Base-by-base conservation (phyloP, 306 rosid genomes). In the Urtica urens region DNA sequence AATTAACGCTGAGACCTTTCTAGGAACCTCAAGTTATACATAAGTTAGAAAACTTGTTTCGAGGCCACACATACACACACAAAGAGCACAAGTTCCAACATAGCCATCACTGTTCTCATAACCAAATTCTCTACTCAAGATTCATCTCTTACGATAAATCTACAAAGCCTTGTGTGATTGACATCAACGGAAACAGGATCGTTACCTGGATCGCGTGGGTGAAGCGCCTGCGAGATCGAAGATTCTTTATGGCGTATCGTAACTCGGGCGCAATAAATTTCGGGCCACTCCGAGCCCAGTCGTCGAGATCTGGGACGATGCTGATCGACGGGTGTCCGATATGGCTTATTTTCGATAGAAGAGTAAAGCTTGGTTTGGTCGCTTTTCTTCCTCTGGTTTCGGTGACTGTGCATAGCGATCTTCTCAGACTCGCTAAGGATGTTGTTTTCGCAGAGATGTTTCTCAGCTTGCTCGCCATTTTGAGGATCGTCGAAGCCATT, bases 201-300 rank as follows among this genome's bases (percentile, higher is more conserved):
- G 33, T 46, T 17, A 72, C 83, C 80, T 82, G 55, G 15, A 82
- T 86, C 19, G 93, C 93, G 16, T 82, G 93, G 27, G 7, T 52
- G 63, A 31, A 68, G 34, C 93, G 86, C 46, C 37, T 63, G 56
- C 55, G 52, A 30, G n/a, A 3, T 30, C 86, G 83, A 7, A 75
- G 86, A 17, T 18, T 33, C 34, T 71, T 74, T 23, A 78, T 23
- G 62, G 78, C 67, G 43, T 19, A 13, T 9, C 53, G 66, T 40
- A 78, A 70, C 28, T 75, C 65, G 12, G 7, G 0, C 10, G 2
- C 51, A 9, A 31, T 46, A 34, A 70, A 57, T 27, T 39, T 27
- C 16, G 59, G 30, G 18, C 81, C 87, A 59, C 78, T 66, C 42
- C 41, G 19, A 49, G 70, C 25, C 90, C 90, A 83, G 27, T 49